Evolutionary conservation across 208 protist species (phyloP).

Genomic region (Leishmania arabica): DNA sequence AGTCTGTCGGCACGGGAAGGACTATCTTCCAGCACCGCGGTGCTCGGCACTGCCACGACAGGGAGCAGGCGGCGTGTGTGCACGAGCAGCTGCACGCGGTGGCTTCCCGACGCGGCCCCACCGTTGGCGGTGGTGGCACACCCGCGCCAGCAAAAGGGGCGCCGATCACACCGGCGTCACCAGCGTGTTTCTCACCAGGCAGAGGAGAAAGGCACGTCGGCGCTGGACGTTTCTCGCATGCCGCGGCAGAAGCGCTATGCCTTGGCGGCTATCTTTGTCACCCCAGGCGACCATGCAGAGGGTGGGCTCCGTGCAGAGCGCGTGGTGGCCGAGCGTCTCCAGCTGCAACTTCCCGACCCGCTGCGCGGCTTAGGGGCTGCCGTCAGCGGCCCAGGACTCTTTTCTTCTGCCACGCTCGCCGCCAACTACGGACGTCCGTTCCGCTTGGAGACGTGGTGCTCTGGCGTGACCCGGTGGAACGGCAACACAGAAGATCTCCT

Average conservation of each 20-base stretch:
- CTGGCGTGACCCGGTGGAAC: constrained; percentile 69
- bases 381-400: constrained; percentile 10
- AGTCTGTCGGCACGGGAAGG: background rate
- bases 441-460: constrained; percentile 27
- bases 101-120: constrained; percentile 20
- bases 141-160: background rate
- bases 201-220: constrained; percentile 3
- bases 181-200: background rate
- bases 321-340: constrained; percentile 63
- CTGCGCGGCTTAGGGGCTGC: constrained; percentile 13
- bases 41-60: background rate
- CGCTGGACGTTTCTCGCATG: constrained; percentile 2
- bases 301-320: constrained; percentile 43
- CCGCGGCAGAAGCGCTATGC: constrained; percentile 38
- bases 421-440: constrained; percentile 38
- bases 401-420: constrained; percentile 19
- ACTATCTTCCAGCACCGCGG: background rate
- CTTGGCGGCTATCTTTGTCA: constrained; percentile 63
- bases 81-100: constrained; percentile 33
- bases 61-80: constrained; percentile 6
- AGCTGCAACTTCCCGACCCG: constrained; percentile 51
- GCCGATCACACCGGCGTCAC: background rate
- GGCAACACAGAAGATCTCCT: constrained; percentile 73
- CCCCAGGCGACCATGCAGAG: constrained; percentile 38
- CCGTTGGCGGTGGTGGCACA: constrained; percentile 20